A percentile compares a stretch with the other conserved stretches of the same genome.
phyloP scores from a whole-genome alignment of 1,139 yeast species.

The Wickerhamomyces sp. region DNA sequence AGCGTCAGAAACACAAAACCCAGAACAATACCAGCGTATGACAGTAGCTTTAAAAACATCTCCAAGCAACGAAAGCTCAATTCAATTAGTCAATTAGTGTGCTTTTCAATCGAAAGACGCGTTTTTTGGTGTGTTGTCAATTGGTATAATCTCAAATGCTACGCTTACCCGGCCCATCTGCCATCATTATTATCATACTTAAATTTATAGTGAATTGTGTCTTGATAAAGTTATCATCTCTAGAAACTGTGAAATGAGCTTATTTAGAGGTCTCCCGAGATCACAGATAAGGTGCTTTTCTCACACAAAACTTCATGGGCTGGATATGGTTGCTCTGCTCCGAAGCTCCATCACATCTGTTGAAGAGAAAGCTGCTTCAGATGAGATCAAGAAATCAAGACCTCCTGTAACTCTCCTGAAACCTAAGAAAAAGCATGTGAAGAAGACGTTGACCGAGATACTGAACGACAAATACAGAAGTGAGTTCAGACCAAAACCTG shows the following conservation, averaged over 20 bases:
- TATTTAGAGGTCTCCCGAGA: neutral
- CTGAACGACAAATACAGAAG: constrained; percentile 16
- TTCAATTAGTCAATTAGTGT: neutral
- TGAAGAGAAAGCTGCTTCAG: too few species aligned
- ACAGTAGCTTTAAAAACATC: constrained; percentile 50
- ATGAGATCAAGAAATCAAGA: too few species aligned
- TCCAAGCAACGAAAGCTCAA: neutral
- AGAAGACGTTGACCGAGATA: constrained; percentile 1
- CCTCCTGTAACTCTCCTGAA: too few species aligned
- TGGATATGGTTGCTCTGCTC: neutral
- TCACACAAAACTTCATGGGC: neutral
- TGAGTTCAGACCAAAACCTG: constrained; percentile 30
- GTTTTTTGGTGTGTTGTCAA: neutral
- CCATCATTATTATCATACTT: too few species aligned
- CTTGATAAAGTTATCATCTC: too few species aligned
- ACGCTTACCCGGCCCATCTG: too few species aligned
- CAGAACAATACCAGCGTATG: constrained; percentile 65
- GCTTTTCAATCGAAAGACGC: too few species aligned
- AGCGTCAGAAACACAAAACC: constrained; percentile 75
- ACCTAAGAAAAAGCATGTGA: too few species aligned
- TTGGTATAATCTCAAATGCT: too few species aligned
- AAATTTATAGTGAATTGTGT: too few species aligned
- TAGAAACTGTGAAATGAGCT: neutral
- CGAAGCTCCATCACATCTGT: neutral
- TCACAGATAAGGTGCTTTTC: neutral